Percentiles rank a stretch among this genome's conserved stretches.
Conservation (phyloP, 176 grass and related monocot species). For the Zizania latifolia region DNA sequence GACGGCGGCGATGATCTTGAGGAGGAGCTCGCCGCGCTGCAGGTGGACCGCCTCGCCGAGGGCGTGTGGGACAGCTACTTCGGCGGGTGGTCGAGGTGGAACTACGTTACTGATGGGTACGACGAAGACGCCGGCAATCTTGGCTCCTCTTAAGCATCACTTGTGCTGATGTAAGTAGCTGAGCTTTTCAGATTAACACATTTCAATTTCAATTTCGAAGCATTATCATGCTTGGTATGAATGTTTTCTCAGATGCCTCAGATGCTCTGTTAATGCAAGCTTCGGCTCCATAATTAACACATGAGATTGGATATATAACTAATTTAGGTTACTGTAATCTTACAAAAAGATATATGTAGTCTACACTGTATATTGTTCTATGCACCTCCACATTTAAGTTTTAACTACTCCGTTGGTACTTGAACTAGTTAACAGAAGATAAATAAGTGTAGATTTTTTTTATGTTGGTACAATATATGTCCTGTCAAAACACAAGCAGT, state of each 20-base stretch:
- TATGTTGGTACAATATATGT: not conserved
- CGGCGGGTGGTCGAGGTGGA: constrained; percentile 54
- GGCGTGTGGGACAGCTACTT: constrained; percentile 55
- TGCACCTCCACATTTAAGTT: too few relatives aligned
- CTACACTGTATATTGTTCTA: too few relatives aligned
- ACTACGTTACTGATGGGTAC: not conserved
- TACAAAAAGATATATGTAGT: too few relatives aligned
- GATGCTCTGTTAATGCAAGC: not conserved
- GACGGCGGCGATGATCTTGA: constrained; percentile 16
- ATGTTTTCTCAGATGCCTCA: not conserved
- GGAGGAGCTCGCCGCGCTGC: constrained; percentile 36
- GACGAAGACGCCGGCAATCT: not conserved
- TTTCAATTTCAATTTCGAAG: not conserved
- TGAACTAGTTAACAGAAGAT: too few relatives aligned
- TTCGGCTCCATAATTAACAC: not conserved
- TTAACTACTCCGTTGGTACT: too few relatives aligned
- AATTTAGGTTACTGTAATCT: too few relatives aligned
- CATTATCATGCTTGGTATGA: not conserved
- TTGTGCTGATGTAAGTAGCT: not conserved
- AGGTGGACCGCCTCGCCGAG: constrained; percentile 39
- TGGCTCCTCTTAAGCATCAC: not conserved
- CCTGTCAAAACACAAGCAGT: not conserved
- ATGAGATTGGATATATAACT: too few relatives aligned
- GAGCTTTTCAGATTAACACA: not conserved
- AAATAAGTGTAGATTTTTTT: too few relatives aligned